Evolutionary conservation across 441 rosid species (phyloP).

Genomic region (Pelargonium fulgidum): DNA sequence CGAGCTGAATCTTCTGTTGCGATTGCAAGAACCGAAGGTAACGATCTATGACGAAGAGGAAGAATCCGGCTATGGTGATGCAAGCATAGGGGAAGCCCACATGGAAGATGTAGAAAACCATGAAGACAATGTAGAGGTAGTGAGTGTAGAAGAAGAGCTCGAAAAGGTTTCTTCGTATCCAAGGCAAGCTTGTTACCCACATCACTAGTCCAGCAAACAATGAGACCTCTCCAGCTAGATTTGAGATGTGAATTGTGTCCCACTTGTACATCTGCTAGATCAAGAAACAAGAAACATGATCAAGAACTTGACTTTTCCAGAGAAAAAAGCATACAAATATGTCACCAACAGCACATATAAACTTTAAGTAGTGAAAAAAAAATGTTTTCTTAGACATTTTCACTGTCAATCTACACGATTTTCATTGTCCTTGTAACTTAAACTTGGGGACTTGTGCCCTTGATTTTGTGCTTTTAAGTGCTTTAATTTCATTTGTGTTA

Average conservation of each 20-base stretch:
- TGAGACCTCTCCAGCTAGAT: slow-evolving; percentile 52
- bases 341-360: too few relatives aligned
- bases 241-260: slow-evolving; percentile 33
- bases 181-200: slow-evolving; percentile 53
- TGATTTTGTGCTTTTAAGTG: neutral
- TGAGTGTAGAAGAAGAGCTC: slow-evolving; percentile 65
- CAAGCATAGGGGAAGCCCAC: slow-evolving; percentile 43
- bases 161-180: slow-evolving; percentile 42
- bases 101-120: slow-evolving; percentile 54
- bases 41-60: slow-evolving; percentile 60
- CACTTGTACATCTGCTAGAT: slow-evolving; percentile 42
- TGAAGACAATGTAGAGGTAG: slow-evolving; percentile 45
- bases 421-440: too few relatives aligned
- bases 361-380: too few relatives aligned
- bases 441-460: too few relatives aligned
- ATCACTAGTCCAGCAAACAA: slow-evolving; percentile 38
- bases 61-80: slow-evolving; percentile 53
- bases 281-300: too few relatives aligned
- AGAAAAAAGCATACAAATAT: too few relatives aligned
- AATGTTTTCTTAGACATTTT: too few relatives aligned
- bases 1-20: slow-evolving; percentile 33
- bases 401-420: too few relatives aligned
- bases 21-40: slow-evolving; percentile 60
- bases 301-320: too few relatives aligned
- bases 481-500: neutral